Base-by-base conservation (phyloP, 2,329 filamentous ascomycete genomes). In the Penicillium brasilianum region DNA sequence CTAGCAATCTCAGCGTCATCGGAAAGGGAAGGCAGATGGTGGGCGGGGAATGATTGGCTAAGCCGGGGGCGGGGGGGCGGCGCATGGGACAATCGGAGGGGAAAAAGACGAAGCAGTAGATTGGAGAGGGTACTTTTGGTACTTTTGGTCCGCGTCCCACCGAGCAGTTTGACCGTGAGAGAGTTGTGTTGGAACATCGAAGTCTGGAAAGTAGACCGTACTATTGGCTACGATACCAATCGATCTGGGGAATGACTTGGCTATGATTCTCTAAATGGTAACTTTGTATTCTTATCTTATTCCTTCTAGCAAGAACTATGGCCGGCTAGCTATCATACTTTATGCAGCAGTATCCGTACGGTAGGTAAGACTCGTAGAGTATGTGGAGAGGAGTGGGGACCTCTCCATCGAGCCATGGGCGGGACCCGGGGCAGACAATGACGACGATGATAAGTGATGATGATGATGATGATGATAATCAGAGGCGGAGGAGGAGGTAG, bases 1-100 rank as follows among this genome's bases (percentile, higher is more conserved):
- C n/a, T 39, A 20, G 37, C 20, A 54, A 44, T 66, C 62, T 64
- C 57, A 46, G 55, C 64, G 62, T 66, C 64, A 66, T 66, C 37
- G 32, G 25, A 48, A 5, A 22, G 14, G 32, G 11, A 16, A 18
- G 10, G 20, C 28, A 50, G 44, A 57, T 46, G 43, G 43, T 46
- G 9, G 43, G 43, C 22, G 39, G 41, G 55, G 55, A 10, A 52
- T 62, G 60, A 62, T 64, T 64, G 62, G 62, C 39, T 41, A 52
- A 34, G 46, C 51, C 10, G 37, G 36, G n/a, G 14, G 22, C 43
- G 9, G 52, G 37, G 20, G n/a, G 16, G 28, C 43, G 10, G 52
- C n/a, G 44, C 34, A 30, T 46, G 61, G 61, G 58, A 28, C 20
- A 25, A 14, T 51, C 43, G 63, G 52, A 8, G 20, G 34, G 37